Base-by-base conservation (phyloP, 2,329 filamentous ascomycete species). In the Zymoseptoria ardabiliae region DNA sequence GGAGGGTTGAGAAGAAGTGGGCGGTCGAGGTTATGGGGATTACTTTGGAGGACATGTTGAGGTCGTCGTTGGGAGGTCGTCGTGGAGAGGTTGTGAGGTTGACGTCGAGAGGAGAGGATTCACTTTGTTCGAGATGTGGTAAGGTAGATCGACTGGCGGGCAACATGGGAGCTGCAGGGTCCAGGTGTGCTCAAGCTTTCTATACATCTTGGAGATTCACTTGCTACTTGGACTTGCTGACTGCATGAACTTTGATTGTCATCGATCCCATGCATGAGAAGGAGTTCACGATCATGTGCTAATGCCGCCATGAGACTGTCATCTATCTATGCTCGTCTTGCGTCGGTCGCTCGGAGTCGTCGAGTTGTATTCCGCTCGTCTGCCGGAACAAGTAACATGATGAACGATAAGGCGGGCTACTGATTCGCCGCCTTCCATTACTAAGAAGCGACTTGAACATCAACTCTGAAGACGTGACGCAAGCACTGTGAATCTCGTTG, bases 1-100 rank as follows among this genome's bases (percentile, higher is more conserved):
- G 60, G 25, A 68, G 65, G 56, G 69, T 67, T 51, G 63, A 62
- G 54, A 66, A 65, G 68, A 72, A 70, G 60, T 72, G 71, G 19
- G 58, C 50, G n/a, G 63, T 58, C 22, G 69, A 71, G 53, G 64
- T 72, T 23, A 72, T 65, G 50, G 58, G 51, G 60, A 67, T 66
- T 13, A 70, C 68, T 63, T 68, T 70, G 57, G 66, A 68, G 17
- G 60, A 52, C 66, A 68, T 69, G 50, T 51, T 4, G 20, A 50
- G 11, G 50, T 51, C 8, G 50, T 8, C 7, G 22, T 51, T 51
- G 50, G 17, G 50, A 51, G 50, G 4, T 51, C 50, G 50, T 51
- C 10, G 11, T 17, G 35, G 17, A 45, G 35, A 5, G n/a, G 2
- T 45, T n/a, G 35, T 45, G 35, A n/a, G 35, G 11, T 45, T 17